Conservation (phyloP, 1,139 yeast genomes). For the Entelexis paramagnoliae region DNA sequence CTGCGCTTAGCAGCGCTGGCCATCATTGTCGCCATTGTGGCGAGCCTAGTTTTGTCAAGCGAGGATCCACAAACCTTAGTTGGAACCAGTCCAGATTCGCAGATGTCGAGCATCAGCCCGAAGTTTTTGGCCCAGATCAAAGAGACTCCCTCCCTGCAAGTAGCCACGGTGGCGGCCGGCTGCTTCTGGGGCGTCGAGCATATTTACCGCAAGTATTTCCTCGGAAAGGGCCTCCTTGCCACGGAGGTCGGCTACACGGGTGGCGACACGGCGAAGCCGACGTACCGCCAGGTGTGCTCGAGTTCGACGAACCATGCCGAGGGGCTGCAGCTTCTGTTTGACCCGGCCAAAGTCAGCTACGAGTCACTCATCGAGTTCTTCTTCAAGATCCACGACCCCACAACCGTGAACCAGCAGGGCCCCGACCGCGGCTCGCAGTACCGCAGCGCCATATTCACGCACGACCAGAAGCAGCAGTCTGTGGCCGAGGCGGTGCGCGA, state of each 20-base stretch:
- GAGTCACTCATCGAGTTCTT: constrained; percentile 68
- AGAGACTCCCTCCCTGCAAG: constrained; percentile 25
- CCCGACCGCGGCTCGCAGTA: constrained; percentile 79
- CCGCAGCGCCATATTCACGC: constrained; percentile 64
- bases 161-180: constrained; percentile 37
- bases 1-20: neutral
- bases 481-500: constrained; percentile 36
- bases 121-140: constrained; percentile 28
- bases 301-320: constrained; percentile 60
- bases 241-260: constrained; percentile 85
- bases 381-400: constrained; percentile 82
- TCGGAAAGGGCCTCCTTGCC: constrained; percentile 56
- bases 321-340: constrained; percentile 69
- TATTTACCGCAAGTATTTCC: constrained; percentile 58
- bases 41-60: neutral
- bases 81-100: neutral
- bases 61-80: neutral
- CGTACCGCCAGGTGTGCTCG: constrained; percentile 64
- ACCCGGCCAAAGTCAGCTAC: constrained; percentile 52
- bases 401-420: constrained; percentile 55
- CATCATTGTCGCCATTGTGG: neutral
- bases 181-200: constrained; percentile 97
- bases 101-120: constrained; percentile 15
- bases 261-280: constrained; percentile 51
- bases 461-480: constrained; percentile 41